Evolutionary conservation across 176 grass and related monocot genomes (phyloP), one percentile per base, ranked within the genome.

Genomic region (Pontederia paniculata): DNA sequence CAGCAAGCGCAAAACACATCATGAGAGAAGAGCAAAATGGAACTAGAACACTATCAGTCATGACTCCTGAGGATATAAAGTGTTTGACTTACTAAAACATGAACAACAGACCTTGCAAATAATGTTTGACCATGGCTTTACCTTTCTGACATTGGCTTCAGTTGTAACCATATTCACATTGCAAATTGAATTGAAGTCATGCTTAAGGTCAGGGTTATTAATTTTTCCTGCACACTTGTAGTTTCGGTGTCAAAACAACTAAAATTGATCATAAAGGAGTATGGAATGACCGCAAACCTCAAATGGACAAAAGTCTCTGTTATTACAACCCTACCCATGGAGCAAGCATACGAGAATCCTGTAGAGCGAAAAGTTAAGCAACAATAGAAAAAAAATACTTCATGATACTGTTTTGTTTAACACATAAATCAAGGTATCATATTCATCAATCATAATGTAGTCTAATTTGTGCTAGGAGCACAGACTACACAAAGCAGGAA

Each of bases 291-390:
- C 87, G 49, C 90, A 97, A 60, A 79, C 83, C 54, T 97, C 76
- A 4, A 91, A 90, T 21, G 72, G 86, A 46, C 93, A 97, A 44
- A 97, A 84, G 74, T 91, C 83, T 42, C 61, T 90, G 65, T 77
- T 80, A n/a, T 80, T 65, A 23, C 93, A 97, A 18, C 86, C 93
- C 93, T 97, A 74, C n/a, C 41, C 18, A 31, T 6, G 17, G 57
- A 56, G 44, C 16, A 37, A 14, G 48, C 23, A 66, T 41, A 63
- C 46, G 47, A 52, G 11, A 53, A 17, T 12, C 9, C 58, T 25
- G 51, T 52, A 5, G 46, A 58, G 43, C 4, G 17, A 58, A 50
- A 58, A 21, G 42, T 64, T 10, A 65, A 45, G 15, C 12, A 50
- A 14, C 61, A 62, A 28, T 45, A 25, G 21, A 42, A 57, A 10